Base-by-base conservation (phyloP, 2,329 filamentous ascomycete species). In the Chalaropsis ovoidea region DNA sequence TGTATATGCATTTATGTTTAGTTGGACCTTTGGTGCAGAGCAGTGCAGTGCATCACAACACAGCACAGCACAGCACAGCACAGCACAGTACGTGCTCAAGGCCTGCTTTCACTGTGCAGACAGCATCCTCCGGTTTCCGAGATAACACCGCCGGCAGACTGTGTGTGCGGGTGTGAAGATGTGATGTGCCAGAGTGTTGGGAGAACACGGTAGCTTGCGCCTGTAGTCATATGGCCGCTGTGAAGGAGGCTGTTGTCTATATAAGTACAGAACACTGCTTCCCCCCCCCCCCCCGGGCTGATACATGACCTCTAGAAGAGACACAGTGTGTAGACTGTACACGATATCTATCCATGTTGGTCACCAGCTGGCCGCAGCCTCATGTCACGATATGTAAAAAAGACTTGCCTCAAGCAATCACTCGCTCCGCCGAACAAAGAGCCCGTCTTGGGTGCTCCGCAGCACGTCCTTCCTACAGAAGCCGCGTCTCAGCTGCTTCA, bases 1-100 rank as follows among this genome's bases (percentile, higher is more conserved):
- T 65, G 64, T 65, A 67, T 63, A 65, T 47, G 52, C 52, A 64
- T 67, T 65, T 27, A 62, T 63, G 45, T 65, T 62, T 43, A 67
- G 8, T 58, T 19, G 4, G 54, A 11, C 7, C 27, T 58, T 39
- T 58, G 54, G 15, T 22, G 8, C 47, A 5, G 22, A 27, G 27
- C 22, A 27, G 10, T 52, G 35, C 35, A 39, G 35, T 39, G 8
- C 35, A 31, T 2, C 6, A 6, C 31, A 31, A 6, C 6, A 6
- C 6, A 31, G 31, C 31, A 39, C 35, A 31, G 31, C 6, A 6
- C 31, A 31, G 31, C 6, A 6, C 6, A 31, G 31, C 31, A 6
- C 31, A 31, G 31, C 6, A 49, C 19, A 49, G 19, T 49, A 49
- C n/a, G 47, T 49, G 47, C 19, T 22, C 19, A 22, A 22, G 47